A percentile compares a stretch with the other conserved stretches of the same genome.
These are phyloP conservation scores for Apiospora aurea DNA, from an alignment of 2,329 filamentous ascomycete genomes.

Conservation along the genomic window DNA sequence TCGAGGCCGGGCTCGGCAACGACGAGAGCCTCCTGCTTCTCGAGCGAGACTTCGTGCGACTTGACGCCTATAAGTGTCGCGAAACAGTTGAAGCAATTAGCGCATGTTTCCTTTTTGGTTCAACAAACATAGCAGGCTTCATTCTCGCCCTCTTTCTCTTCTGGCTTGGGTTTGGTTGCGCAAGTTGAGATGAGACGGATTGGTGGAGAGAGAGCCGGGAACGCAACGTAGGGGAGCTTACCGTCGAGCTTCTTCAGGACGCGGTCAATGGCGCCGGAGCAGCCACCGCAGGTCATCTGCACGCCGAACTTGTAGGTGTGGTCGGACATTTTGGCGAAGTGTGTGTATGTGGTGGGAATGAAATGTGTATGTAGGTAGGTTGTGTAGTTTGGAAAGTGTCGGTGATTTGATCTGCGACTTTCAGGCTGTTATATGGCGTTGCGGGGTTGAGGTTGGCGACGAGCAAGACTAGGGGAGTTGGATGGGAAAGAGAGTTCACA, in stretches of 20 bases:
- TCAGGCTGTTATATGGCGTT: slow-evolving; percentile 19
- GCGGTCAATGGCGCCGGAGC: slow-evolving; percentile 91
- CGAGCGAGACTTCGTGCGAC: slow-evolving; percentile 85
- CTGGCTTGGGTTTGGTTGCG: background rate
- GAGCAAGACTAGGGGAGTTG: background rate
- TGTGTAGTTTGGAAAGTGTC: background rate
- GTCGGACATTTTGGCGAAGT: slow-evolving; percentile 66
- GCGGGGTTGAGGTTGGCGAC: slow-evolving; percentile 1
- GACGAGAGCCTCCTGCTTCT: slow-evolving; percentile 82
- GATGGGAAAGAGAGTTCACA: background rate
- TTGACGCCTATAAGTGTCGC: slow-evolving; percentile 71
- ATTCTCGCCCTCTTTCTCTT: background rate
- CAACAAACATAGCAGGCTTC: background rate
- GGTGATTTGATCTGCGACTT: background rate
- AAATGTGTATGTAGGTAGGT: background rate
- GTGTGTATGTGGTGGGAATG: slow-evolving; percentile 11
- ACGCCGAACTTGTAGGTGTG: slow-evolving; percentile 97
- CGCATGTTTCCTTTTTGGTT: background rate
- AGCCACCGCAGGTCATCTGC: slow-evolving; percentile 93
- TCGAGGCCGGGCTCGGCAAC: slow-evolving; percentile 71
- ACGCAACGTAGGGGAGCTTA: slow-evolving; percentile 53
- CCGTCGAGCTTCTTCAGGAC: slow-evolving; percentile 93
- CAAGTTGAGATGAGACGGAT: slow-evolving; percentile 17
- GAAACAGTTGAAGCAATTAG: background rate
- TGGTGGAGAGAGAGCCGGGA: slow-evolving; percentile 12